These are phyloP conservation scores for Pugionium dolabratum DNA, from an alignment of 345 rosid genomes.

Conservation along the genomic window DNA sequence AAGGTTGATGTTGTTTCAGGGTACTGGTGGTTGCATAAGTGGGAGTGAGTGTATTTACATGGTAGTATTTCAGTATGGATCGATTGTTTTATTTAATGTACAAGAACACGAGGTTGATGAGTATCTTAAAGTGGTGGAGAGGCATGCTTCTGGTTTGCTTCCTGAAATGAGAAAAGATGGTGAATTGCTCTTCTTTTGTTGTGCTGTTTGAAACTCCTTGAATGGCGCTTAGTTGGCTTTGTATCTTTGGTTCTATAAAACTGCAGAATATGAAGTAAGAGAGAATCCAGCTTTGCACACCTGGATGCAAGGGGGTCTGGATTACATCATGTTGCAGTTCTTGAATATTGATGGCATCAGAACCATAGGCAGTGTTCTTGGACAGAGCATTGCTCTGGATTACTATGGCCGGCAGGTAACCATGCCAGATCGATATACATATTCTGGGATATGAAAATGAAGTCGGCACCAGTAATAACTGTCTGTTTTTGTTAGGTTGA, in stretches of 20 bases:
- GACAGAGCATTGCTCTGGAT: conserved; percentile 96
- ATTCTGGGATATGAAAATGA: conserved; percentile 17
- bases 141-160: conserved; percentile 85
- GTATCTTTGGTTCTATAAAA: conserved; percentile 33
- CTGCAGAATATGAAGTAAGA: conserved; percentile 88
- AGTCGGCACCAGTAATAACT: background rate
- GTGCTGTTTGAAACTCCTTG: background rate
- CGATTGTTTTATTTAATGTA: conserved; percentile 87
- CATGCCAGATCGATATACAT: conserved; percentile 12
- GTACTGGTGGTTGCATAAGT: conserved; percentile 56
- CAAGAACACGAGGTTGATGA: conserved; percentile 78
- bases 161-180: conserved; percentile 97
- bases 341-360: conserved; percentile 87
- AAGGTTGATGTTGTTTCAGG: conserved; percentile 51
- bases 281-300: conserved; percentile 69
- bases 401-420: conserved; percentile 95
- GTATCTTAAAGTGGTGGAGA: conserved; percentile 80
- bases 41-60: conserved; percentile 82
- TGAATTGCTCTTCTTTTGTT: conserved; percentile 40
- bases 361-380: conserved; percentile 91
- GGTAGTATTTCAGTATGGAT: conserved; percentile 93
- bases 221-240: background rate
- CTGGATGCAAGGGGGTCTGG: conserved; percentile 94
- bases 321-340: conserved; percentile 85
- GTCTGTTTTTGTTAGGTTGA: conserved; percentile 63